Base-by-base conservation (phyloP, 257 asterid species). In the Przewalskia tangutica region DNA sequence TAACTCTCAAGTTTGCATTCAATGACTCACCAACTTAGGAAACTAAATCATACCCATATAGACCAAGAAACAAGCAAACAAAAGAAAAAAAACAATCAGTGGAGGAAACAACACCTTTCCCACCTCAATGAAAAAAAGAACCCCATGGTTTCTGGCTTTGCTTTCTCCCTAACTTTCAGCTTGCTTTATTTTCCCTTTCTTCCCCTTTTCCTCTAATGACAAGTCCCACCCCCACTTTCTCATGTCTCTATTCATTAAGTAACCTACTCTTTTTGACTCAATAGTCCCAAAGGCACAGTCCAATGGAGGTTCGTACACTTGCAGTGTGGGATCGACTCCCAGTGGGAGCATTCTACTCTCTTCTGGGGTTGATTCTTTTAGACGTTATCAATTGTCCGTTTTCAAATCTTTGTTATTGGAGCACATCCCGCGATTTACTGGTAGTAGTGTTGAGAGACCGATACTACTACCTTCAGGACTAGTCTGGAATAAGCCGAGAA, bases 161-260 rank as follows among this genome's bases (percentile, higher is more conserved):
- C 77, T 36, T 7, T 44, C 85, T 75, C 51, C 55, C 59, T 34
- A 66, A 81, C 18, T 4, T 63, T 54, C 48, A 50, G 44, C 82
- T 11, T 8, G 4, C 18, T 36, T 54, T 23, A 4, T 44, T 56
- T 3, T 18, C 2, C 16, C 46, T 6, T 50, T 77, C 9, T 18
- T 20, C 51, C 64, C 70, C 34, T 66, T 58, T 65, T 27, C 83
- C 77, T 81, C 82, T 83, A 82, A 87, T 87, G 88, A 84, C 83
- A 63, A 78, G 73, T 82, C 83, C 82, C 82, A 71, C 83, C 82
- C 60, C 84, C 87, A 85, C 87, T 85, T 82, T 85, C 85, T 55
- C 85, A 81, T 50, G 84, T 70, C 84, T 63, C 79, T 77, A 79
- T 90, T 86, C 89, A 85, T 38, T 79, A 71, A 64, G 65, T 44